A percentile compares a stretch with the other conserved stretches of the same genome.
phyloP scores from a whole-genome alignment of 768 basidiomycete genomes.

The Xerocomellus dryophilus region DNA sequence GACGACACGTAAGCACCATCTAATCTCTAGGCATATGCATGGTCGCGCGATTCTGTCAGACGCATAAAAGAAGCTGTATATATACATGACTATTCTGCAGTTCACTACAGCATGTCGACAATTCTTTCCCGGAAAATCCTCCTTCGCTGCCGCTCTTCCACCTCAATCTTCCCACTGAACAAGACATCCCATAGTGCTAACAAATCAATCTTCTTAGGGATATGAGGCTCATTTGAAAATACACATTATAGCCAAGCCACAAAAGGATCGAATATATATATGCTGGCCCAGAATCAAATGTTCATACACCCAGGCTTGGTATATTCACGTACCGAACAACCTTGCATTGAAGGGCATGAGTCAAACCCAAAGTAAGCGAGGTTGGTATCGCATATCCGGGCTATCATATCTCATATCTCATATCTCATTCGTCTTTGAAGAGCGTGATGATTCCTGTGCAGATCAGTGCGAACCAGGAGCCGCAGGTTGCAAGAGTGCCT shows the following conservation, averaged over 20 bases:
- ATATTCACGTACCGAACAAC: conserved; percentile 37
- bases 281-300: neutral
- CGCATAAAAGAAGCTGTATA: neutral
- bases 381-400: neutral
- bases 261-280: conserved; percentile 36
- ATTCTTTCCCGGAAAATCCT: conserved; percentile 31
- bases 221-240: conserved; percentile 34
- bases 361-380: conserved; percentile 31
- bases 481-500: conserved; percentile 38
- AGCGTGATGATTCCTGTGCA: conserved; percentile 46
- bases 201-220: conserved; percentile 40
- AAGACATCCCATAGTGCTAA: too few species aligned
- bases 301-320: neutral
- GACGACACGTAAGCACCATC: neutral
- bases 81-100: neutral
- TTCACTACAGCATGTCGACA: conserved; percentile 22
- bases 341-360: conserved; percentile 47
- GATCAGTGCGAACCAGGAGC: conserved; percentile 58
- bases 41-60: too few species aligned
- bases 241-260: conserved; percentile 37
- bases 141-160: conserved; percentile 50
- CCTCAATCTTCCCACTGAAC: conserved; percentile 32
- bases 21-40: too few species aligned
- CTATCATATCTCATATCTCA: neutral
- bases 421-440: conserved; percentile 50